Base-by-base conservation (phyloP, 768 basidiomycete genomes). In the Calocybe gangraenosa region DNA sequence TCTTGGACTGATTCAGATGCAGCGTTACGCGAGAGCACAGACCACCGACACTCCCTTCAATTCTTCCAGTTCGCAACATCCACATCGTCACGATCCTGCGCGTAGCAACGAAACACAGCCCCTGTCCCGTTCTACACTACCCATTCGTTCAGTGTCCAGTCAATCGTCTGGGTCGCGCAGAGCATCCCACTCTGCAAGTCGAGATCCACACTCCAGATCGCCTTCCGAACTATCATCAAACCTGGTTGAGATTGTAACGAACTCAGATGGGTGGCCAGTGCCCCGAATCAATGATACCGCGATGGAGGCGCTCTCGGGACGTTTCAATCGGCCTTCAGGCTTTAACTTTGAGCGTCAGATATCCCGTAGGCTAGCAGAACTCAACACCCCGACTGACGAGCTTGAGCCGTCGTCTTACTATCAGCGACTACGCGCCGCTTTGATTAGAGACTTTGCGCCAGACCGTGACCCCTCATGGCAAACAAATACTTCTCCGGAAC, bases 1-100 rank as follows among this genome's bases (percentile, higher is more conserved):
- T 23, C 61, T 65, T 5, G 66, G 68, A 13, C 44, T 70, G 36
- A 60, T 64, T 13, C 49, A 63, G 31, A 46, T 51, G 37, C 47
- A 59, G 30, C 44, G 42, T 14, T 25, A 42, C 14, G 17, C 14
- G 9, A 34, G 35, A 34, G 42, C 32, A 20, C 40, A 41, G 10
- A n/a, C 42, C n/a, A n/a, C 21, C 21, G 42, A 45, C 2, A 21
- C 35, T 11, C 25, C 25, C 5, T 11, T 6, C 11, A 11, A 6
- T 5, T 28, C 11, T 5, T 28, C 25, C 25, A 28, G 11, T 11
- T 28, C 6, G 25, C 25, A 11, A 28, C 11, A 5, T 28, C 11
- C 11, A 28, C 25, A 28, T 28, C 25, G 25, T 28, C 25, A 28
- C 11, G 25, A 11, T 11, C 6, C 25, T 28, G 6, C 25, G 5